A percentile compares a stretch with the other conserved stretches of the same genome.
Conservation (phyloP, 768 basidiomycete species). For the Pisolithus albus region DNA sequence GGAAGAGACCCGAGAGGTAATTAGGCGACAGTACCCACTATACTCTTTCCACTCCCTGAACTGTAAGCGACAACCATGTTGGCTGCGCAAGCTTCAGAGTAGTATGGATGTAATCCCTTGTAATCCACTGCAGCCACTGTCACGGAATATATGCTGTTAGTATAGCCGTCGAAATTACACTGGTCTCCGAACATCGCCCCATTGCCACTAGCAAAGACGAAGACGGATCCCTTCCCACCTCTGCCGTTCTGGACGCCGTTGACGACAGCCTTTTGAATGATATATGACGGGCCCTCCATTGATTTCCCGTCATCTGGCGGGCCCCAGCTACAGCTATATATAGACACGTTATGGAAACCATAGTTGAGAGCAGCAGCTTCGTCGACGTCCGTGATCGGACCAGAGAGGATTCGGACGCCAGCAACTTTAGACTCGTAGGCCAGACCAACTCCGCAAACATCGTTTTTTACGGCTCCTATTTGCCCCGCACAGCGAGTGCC, state of each 20-base stretch:
- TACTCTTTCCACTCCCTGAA: slow-evolving; percentile 88
- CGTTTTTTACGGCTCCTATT: slow-evolving; percentile 87
- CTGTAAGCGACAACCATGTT: slow-evolving; percentile 96
- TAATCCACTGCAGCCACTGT: slow-evolving; percentile 95
- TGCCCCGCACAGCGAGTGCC: slow-evolving; percentile 98
- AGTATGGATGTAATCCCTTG: slow-evolving; percentile 91
- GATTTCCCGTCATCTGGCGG: slow-evolving; percentile 90
- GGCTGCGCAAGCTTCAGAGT: slow-evolving; percentile 96
- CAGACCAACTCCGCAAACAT: slow-evolving; percentile 90
- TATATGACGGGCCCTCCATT: slow-evolving; percentile 89
- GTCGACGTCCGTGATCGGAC: slow-evolving; percentile 90
- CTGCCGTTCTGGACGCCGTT: slow-evolving; percentile 92
- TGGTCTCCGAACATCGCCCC: slow-evolving; percentile 89
- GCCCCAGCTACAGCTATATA: slow-evolving; percentile 97
- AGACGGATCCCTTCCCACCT: slow-evolving; percentile 84
- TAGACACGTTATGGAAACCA: slow-evolving; percentile 84
- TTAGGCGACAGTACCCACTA: slow-evolving; percentile 49
- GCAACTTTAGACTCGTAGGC: slow-evolving; percentile 89
- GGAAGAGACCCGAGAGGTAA: slow-evolving; percentile 4
- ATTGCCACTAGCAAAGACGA: slow-evolving; percentile 97
- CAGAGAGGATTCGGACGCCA: slow-evolving; percentile 92
- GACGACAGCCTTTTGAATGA: slow-evolving; percentile 90
- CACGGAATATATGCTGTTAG: slow-evolving; percentile 93
- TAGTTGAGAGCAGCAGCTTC: slow-evolving; percentile 95
- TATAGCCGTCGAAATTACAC: slow-evolving; percentile 99